Conservation (phyloP, 83 land plant genomes). For the Diphasiastrum complanatum region DNA sequence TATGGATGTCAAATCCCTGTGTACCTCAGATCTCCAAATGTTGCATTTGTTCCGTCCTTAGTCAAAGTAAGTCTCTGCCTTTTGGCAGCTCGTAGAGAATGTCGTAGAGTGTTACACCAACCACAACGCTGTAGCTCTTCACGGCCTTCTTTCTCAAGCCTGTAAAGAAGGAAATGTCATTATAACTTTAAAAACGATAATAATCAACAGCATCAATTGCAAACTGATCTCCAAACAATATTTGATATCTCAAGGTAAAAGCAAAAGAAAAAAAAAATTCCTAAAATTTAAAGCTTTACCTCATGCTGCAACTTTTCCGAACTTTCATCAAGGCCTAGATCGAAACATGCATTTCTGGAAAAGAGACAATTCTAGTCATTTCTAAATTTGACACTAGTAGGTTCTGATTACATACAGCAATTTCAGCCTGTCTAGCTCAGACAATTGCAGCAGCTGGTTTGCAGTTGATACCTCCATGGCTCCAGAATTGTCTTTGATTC, state of each 20-base stretch:
- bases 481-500: no score
- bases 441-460: conserved; percentile 2
- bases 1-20: background rate
- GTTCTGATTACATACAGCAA: conserved; percentile 8
- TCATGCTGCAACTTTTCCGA: background rate
- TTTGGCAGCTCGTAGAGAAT: conserved; percentile 25
- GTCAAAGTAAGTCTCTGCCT: conserved; percentile 12
- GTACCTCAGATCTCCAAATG: background rate
- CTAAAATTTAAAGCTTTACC: background rate
- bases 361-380: no score
- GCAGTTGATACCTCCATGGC: conserved; percentile 11
- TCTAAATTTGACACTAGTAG: no score
- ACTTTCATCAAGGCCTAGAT: background rate
- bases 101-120: conserved; percentile 33
- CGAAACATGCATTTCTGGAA: background rate
- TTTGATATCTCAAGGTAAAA: no score
- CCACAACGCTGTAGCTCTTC: conserved; percentile 28
- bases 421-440: conserved; percentile 20
- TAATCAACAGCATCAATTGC: background rate
- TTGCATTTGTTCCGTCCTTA: background rate
- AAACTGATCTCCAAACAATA: background rate
- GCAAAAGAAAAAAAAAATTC: background rate
- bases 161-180: conserved; percentile 12
- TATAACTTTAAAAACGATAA: background rate
- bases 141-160: conserved; percentile 32